phyloP scores from a whole-genome alignment of 345 rosid species.

The Eucalyptus erythrocorys region DNA sequence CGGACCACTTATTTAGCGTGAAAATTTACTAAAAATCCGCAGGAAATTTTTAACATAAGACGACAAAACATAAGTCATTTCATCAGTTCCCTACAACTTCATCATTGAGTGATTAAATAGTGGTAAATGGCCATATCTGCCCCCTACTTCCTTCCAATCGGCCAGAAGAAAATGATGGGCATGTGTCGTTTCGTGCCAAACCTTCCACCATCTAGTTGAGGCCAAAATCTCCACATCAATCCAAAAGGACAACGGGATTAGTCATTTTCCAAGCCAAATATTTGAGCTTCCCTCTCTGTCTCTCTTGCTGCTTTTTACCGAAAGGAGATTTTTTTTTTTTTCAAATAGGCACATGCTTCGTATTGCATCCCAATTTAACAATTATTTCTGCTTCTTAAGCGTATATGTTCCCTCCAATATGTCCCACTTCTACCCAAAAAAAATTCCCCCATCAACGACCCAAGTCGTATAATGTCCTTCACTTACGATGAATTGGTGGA shows the following conservation, averaged over 20 bases:
- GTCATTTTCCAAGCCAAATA: slow-evolving; percentile 24
- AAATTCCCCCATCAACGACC: background rate
- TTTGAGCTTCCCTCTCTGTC: background rate
- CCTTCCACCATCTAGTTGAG: background rate
- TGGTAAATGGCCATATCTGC: background rate
- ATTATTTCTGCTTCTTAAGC: background rate
- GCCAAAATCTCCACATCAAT: slow-evolving; percentile 14
- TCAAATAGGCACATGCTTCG: background rate
- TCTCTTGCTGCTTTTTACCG: background rate
- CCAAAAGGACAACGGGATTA: slow-evolving; percentile 17
- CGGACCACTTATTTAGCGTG: background rate
- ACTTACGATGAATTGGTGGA: background rate
- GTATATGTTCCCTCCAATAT: background rate
- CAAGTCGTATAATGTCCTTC: background rate
- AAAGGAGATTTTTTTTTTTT: background rate
- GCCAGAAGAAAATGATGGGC: background rate
- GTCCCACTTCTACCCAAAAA: background rate
- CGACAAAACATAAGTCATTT: background rate
- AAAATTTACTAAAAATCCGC: background rate
- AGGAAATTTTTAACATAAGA: background rate
- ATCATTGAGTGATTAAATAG: background rate
- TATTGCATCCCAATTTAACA: background rate
- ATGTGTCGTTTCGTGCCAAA: background rate
- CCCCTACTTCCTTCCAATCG: background rate
- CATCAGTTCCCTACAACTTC: background rate